These are phyloP conservation scores for Neonectria neomacrospora DNA, from an alignment of 2,329 filamentous ascomycete species.

Conservation along the genomic window DNA sequence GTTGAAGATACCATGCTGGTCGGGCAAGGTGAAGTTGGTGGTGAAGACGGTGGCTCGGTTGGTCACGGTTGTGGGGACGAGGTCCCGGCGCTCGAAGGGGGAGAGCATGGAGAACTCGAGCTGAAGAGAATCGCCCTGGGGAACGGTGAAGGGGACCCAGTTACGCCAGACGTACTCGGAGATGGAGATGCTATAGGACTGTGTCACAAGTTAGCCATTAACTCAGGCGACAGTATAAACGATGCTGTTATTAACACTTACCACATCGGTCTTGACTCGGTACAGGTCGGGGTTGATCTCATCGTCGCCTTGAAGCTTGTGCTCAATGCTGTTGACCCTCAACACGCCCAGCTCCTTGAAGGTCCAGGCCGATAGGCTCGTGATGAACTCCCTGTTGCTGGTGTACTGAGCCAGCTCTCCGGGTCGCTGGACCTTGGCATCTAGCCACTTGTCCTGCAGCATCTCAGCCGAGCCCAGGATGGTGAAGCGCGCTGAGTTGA, in stretches of 20 bases:
- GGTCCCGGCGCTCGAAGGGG: constrained; percentile 89
- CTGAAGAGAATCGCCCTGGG: constrained; percentile 79
- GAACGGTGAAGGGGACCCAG: constrained; percentile 78
- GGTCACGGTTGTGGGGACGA: constrained; percentile 68
- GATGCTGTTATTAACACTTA: constrained; percentile 66
- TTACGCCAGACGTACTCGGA: constrained; percentile 84
- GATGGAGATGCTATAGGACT: constrained; percentile 89
- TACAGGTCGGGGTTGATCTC: constrained; percentile 88
- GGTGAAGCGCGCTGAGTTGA: constrained; percentile 91
- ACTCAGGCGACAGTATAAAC: not conserved
- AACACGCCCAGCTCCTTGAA: constrained; percentile 95
- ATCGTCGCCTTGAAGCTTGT: constrained; percentile 69
- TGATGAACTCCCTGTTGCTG: constrained; percentile 86
- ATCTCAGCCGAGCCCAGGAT: constrained; percentile 88
- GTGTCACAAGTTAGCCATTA: constrained; percentile 40
- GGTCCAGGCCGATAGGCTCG: constrained; percentile 89
- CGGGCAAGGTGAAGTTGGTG: constrained; percentile 82
- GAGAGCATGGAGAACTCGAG: constrained; percentile 99
- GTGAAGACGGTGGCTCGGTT: constrained; percentile 78
- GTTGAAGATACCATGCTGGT: constrained; percentile 99
- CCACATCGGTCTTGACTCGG: constrained; percentile 95
- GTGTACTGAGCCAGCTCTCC: constrained; percentile 67
- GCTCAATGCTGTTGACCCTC: constrained; percentile 83
- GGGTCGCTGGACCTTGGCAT: constrained; percentile 76
- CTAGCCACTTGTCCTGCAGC: constrained; percentile 90